phyloP scores from a whole-genome alignment of 495 filamentous ascomycete species.

The Pseudevernia furfuracea region DNA sequence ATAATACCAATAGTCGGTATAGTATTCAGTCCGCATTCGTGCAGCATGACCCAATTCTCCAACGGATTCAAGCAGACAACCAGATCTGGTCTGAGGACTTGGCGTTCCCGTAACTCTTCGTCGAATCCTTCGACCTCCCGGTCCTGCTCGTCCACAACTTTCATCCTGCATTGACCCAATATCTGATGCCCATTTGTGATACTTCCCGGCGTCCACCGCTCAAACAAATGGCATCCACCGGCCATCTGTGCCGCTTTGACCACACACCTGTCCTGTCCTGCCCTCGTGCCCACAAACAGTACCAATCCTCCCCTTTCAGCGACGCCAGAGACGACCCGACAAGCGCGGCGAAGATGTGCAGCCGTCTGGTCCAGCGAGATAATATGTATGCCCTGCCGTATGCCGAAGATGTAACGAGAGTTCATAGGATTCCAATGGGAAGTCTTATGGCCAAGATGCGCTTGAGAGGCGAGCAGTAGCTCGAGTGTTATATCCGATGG shows the following conservation, averaged over 20 bases:
- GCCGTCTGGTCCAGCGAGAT: constrained; percentile 83
- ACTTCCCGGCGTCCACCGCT: constrained; percentile 83
- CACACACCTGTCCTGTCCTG: constrained; percentile 67
- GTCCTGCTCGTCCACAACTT: constrained; percentile 67
- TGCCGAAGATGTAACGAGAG: constrained; percentile 88
- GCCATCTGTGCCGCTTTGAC: constrained; percentile 74
- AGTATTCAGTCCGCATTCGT: constrained; percentile 80
- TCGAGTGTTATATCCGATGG: constrained; percentile 81
- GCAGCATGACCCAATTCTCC: constrained; percentile 83
- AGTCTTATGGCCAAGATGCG: constrained; percentile 85
- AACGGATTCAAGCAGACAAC: constrained; percentile 87
- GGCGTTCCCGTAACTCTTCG: constrained; percentile 50
- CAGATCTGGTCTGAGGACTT: constrained; percentile 73
- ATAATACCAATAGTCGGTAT: constrained; percentile 93
- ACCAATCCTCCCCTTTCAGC: constrained; percentile 75
- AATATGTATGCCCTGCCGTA: constrained; percentile 85
- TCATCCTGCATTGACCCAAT: constrained; percentile 54
- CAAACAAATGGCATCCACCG: constrained; percentile 79
- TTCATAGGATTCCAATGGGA: constrained; percentile 95
- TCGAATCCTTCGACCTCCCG: constrained; percentile 56
- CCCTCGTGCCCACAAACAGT: constrained; percentile 81
- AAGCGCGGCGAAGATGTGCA: constrained; percentile 79
- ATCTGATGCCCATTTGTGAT: constrained; percentile 93
- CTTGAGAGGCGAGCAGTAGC: constrained; percentile 81
- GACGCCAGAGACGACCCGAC: constrained; percentile 81